These are phyloP conservation scores for Ogataea degrootiae DNA, from an alignment of 805 yeast genomes.

Conservation along the genomic window DNA sequence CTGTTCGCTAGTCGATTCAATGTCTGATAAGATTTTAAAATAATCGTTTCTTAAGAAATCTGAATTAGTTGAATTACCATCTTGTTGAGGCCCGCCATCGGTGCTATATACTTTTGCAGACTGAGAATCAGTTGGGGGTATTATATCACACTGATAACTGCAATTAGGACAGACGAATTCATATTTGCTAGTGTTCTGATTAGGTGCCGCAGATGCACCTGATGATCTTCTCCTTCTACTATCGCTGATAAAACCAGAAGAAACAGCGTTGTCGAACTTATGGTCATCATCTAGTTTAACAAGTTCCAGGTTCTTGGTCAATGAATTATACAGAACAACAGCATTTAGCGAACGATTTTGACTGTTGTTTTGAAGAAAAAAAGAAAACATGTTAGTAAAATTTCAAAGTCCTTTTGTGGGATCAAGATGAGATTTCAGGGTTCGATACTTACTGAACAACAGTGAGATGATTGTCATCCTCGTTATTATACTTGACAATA, in stretches of 20 bases:
- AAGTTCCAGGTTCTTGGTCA: conserved; percentile 24
- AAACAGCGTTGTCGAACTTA: background rate
- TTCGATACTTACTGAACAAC: conserved; percentile 12
- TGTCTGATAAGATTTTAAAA: conserved; percentile 22
- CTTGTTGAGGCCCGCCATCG: too few species aligned
- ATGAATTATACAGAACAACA: conserved; percentile 26
- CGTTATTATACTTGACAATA: conserved; percentile 11
- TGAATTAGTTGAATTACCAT: background rate
- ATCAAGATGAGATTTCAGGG: background rate
- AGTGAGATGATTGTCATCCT: conserved; percentile 11
- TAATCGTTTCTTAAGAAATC: conserved; percentile 25
- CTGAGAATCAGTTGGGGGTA: conserved; percentile 1
- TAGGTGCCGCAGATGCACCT: conserved; percentile 4
- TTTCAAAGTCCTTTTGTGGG: background rate
- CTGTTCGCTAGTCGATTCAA: conserved; percentile 15
- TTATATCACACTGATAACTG: conserved; percentile 20
- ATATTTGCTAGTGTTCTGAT: background rate
- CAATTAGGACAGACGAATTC: conserved; percentile 25
- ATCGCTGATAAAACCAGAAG: background rate
- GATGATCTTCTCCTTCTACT: conserved; percentile 5
- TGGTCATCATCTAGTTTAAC: conserved; percentile 14
- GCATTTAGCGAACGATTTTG: conserved; percentile 23
- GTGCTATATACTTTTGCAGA: background rate
- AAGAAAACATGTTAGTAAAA: conserved; percentile 2
- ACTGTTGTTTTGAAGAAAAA: conserved; percentile 2